Evolutionary conservation across 148 eudicot genomes (phyloP), one percentile per base, ranked within the genome.

Genomic region (Persicaria tinctoria): DNA sequence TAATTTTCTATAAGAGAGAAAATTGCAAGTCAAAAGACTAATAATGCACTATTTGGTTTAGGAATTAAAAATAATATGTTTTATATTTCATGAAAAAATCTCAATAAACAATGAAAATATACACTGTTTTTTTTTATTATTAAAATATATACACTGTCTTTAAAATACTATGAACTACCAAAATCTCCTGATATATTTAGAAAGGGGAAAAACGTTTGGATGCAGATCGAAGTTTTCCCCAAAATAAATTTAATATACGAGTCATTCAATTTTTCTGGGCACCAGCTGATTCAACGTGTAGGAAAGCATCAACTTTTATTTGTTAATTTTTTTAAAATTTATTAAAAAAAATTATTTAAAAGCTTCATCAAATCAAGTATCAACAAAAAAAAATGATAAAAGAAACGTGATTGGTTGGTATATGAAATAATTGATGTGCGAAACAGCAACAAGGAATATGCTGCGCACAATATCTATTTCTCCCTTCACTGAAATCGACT

Each of bases 391-490:
- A 54, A 18, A 41, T 9, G 2, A 38, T 1, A 5, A 5, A 4
- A 50, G 9, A 66, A 64, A 64, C 10, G 47, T 66, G 47, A 66
- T 66, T 44, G 48, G 70, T 41, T 41, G 17, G 3, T 41, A 10
- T 12, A 41, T 66, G 14, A 41, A 66, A 66, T 66, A 66, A 66
- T 41, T 1, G 14, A 4, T 32, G 18, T 66, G 6, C 11, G 68
- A 63, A 32, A 17, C 9, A 5, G 62, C 62, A 56, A 32, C 32
- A 7, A 5, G 32, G 70, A 66, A 66, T 66, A 66, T 66, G 48
- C 70, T 20, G 44, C 47, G 70, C 12, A 66, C 70, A 66, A 41
- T 66, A 66, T 66, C 70, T 41, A 66, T 66, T 66, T 44, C 7
- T 18, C 48, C 5, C 70, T 18, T 66, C 70, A 5, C 70, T 66